These are phyloP conservation scores for Pythium apleroticum DNA, from an alignment of 352 stramenopile species.

Conservation along the genomic window DNA sequence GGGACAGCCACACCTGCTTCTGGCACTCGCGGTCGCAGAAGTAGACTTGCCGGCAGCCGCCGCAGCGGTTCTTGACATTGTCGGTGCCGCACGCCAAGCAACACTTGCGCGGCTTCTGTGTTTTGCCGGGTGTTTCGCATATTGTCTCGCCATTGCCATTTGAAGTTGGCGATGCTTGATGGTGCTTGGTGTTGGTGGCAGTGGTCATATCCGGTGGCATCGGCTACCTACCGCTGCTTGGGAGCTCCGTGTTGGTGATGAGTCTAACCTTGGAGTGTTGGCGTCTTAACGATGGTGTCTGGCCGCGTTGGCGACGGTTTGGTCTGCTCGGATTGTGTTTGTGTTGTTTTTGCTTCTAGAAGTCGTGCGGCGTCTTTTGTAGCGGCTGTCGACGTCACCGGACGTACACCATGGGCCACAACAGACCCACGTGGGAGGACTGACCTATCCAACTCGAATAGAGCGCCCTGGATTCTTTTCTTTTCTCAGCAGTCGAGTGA, in stretches of 20 bases:
- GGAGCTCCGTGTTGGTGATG: not conserved
- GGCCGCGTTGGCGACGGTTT: not conserved
- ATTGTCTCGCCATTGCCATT: not conserved
- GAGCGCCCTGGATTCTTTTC: slow-evolving; percentile 15
- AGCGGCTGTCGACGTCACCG: not conserved
- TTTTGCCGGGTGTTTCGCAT: not conserved
- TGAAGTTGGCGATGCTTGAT: slow-evolving; percentile 1
- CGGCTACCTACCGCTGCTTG: not conserved
- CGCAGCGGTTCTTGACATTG: slow-evolving; percentile 69
- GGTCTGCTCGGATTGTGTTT: not conserved
- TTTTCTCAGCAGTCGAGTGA: slow-evolving; percentile 21
- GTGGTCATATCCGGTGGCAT: slow-evolving; percentile 25
- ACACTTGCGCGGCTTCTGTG: slow-evolving; percentile 10
- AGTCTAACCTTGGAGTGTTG: not conserved
- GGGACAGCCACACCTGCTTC: slow-evolving; percentile 51
- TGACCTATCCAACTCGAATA: slow-evolving; percentile 15
- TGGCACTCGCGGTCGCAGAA: slow-evolving; percentile 84
- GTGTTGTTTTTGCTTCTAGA: not conserved
- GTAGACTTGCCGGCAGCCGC: slow-evolving; percentile 64
- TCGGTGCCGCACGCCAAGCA: slow-evolving; percentile 48
- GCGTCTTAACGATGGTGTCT: not conserved
- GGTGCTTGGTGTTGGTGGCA: slow-evolving; percentile 10
- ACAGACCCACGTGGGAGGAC: not conserved
- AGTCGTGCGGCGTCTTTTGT: not conserved
- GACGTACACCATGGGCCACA: not conserved